Base-by-base conservation (phyloP, 352 stramenopile genomes). In the Phytophthora cactorum region DNA sequence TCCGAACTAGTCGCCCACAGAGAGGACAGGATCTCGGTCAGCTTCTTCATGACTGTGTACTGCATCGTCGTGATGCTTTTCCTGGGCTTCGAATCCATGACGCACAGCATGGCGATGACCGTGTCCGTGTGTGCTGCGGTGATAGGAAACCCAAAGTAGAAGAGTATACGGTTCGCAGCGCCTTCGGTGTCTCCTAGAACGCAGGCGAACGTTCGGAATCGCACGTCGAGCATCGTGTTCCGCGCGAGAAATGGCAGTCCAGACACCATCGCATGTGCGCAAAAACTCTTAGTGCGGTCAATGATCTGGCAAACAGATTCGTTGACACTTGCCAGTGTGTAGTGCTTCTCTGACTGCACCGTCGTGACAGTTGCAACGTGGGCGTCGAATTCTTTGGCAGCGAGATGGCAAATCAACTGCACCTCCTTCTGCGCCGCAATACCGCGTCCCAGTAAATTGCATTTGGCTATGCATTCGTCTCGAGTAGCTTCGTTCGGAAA, bases 61-160 rank as follows among this genome's bases (percentile, higher is more conserved):
- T 89, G 81, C 77, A 83, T 87, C 1, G 81, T 88, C 31, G 78
- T 88, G 52, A 89, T 68, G 11, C 60, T 76, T n/a, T 82, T 84
- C 22, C 61, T 59, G 1, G 78, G 78, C 17, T 78, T 81, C 4
- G 36, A 69, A 57, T 88, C 81, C 15, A 82, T 49, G 9, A 89
- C 66, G 34, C 71, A 85, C 7, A 90, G 67, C 54, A 78, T 66
- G 5, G 79, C 79, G 10, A 88, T 70, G 36, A 57, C 50, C 1
- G 61, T 70, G 5, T 76, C 49, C 0, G 56, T 68, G 11, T 63
- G 22, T 2, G 59, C 49, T 11, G 59, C 53, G 6, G 70, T 14
- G 47, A 88, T 86, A 10, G 78, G 80, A 41, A 85, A 79, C 2
- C 59, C 76, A 27, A 83, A 66, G 68, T 83, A 89, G 17, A 84